Percentiles rank a stretch among this genome's conserved stretches.
phyloP scores from a whole-genome alignment of 2,329 filamentous ascomycete genomes.

The Aspergillus tanneri region DNA sequence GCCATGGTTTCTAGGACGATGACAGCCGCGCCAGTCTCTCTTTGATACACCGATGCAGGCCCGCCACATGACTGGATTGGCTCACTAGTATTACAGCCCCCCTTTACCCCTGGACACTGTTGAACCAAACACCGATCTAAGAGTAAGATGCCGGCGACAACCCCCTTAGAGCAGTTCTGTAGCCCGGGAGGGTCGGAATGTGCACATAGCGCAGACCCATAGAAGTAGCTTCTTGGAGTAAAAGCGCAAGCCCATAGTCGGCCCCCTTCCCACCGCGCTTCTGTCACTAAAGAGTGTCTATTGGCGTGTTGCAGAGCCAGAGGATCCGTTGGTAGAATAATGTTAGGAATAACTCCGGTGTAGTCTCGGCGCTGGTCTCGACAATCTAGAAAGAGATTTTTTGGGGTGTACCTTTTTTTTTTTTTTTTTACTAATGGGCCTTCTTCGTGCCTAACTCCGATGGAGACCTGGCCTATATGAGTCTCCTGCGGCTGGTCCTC shows the following conservation, averaged over 20 bases:
- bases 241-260: conserved; percentile 26
- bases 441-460: conserved; percentile 16
- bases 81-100: conserved; percentile 13
- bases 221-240: conserved; percentile 22
- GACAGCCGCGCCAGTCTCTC: conserved; percentile 1
- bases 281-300: conserved; percentile 21
- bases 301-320: conserved; percentile 22
- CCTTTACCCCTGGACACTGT: conserved; percentile 6
- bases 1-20: conserved; percentile 3
- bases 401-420: conserved; percentile 3
- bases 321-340: conserved; percentile 15
- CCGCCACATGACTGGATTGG: conserved; percentile 12
- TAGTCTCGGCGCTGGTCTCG: conserved; percentile 5
- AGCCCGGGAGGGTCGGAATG: conserved; percentile 23
- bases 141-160: conserved; percentile 12
- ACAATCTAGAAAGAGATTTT: conserved; percentile 10
- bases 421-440: conserved; percentile 1
- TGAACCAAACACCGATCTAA: conserved; percentile 12
- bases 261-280: conserved; percentile 24
- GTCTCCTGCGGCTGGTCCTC: conserved; percentile 9
- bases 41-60: conserved; percentile 9
- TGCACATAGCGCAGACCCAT: conserved; percentile 27
- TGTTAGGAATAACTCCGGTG: conserved; percentile 11
- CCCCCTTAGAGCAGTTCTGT: conserved; percentile 20
- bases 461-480: conserved; percentile 6